phyloP scores from a whole-genome alignment of 176 grass and related monocot genomes.

The Lolium rigidum region DNA sequence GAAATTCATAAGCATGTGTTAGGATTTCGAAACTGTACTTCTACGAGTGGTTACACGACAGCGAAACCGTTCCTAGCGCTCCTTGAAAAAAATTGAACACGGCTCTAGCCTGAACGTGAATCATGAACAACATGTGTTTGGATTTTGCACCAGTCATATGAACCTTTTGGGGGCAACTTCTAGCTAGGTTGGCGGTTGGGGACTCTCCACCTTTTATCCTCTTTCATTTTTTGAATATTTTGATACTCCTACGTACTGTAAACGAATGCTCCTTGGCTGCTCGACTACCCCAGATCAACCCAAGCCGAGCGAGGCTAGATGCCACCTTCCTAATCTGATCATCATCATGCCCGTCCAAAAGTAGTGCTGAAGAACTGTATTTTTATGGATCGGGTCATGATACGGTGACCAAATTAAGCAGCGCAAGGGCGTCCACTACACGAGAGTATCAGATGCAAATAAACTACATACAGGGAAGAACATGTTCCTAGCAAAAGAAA shows the following conservation, averaged over 20 bases:
- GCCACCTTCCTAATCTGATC: slow-evolving; percentile 1
- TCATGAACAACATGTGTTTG: no score
- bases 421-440: not conserved
- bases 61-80: no score
- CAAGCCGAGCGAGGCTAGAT: slow-evolving; percentile 3
- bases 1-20: no score
- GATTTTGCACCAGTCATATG: not conserved
- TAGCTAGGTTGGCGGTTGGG: not conserved
- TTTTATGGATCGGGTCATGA: not conserved
- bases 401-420: slow-evolving; percentile 11
- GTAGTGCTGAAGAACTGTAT: not conserved
- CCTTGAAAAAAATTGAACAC: no score
- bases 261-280: not conserved
- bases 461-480: not conserved
- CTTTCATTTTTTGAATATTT: not conserved
- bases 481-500: not conserved
- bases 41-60: no score
- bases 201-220: not conserved
- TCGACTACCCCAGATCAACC: slow-evolving; percentile 18
- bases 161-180: not conserved
- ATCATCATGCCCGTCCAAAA: slow-evolving; percentile 3
- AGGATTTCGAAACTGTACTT: no score
- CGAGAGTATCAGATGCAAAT: not conserved
- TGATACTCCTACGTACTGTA: not conserved
- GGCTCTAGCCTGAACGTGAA: no score